A percentile compares a stretch with the other conserved stretches of the same genome.
Conservation (phyloP, 768 basidiomycete genomes). For the Collybia mongolica region DNA sequence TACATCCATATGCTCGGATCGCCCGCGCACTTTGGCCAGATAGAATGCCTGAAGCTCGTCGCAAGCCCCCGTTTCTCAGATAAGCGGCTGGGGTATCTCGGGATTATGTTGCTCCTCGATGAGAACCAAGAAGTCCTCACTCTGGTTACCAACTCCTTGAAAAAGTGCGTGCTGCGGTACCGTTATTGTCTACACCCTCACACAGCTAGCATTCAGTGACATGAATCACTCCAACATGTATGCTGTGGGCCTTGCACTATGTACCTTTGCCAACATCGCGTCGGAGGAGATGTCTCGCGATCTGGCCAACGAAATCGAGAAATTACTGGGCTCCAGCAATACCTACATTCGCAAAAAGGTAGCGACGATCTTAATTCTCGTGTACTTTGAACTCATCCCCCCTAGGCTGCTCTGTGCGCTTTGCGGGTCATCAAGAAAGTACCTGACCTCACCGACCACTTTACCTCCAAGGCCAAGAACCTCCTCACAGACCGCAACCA, state of each 20-base stretch:
- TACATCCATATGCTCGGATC: constrained; percentile 99
- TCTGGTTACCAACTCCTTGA: constrained; percentile 95
- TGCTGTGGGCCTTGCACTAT: constrained; percentile 93
- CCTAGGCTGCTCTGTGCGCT: constrained; percentile 91
- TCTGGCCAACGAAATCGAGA: constrained; percentile 96
- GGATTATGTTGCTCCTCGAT: constrained; percentile 96
- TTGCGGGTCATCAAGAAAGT: constrained; percentile 93
- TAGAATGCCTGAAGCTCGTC: constrained; percentile 93
- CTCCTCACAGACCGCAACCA: constrained; percentile 95
- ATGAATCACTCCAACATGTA: constrained; percentile 99
- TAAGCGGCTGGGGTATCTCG: constrained; percentile 94
- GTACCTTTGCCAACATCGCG: constrained; percentile 98
- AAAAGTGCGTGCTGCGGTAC: constrained; percentile 66
- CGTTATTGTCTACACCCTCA: neutral
- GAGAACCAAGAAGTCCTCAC: constrained; percentile 98
- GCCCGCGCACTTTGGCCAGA: constrained; percentile 98
- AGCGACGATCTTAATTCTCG: neutral
- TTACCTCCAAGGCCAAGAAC: constrained; percentile 82
- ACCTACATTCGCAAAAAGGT: constrained; percentile 99
- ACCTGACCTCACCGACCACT: constrained; percentile 93
- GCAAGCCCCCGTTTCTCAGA: constrained; percentile 95
- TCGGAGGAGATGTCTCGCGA: constrained; percentile 99
- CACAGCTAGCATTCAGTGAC: constrained; percentile 55
- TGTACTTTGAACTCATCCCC: constrained; percentile 2
- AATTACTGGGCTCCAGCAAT: constrained; percentile 94